phyloP scores from a whole-genome alignment of 192 early-diverging fungal species.

The Dissophora ornata region DNA sequence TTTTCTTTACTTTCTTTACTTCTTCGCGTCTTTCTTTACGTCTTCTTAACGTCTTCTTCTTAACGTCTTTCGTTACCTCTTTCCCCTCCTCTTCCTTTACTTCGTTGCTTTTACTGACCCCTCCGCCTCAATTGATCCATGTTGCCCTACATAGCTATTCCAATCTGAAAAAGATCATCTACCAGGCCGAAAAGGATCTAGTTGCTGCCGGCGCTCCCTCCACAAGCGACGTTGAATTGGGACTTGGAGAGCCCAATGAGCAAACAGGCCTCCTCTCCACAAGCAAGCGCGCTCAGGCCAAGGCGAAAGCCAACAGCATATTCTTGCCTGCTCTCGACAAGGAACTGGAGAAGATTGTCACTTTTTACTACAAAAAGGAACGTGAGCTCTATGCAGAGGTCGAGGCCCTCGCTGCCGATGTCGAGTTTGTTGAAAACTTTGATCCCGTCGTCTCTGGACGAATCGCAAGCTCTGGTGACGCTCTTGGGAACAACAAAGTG shows the following conservation, averaged over 20 bases:
- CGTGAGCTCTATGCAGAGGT: slow-evolving; percentile 77
- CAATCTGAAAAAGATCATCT: slow-evolving; percentile 82
- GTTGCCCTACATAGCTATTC: slow-evolving; percentile 75
- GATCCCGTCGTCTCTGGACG: slow-evolving; percentile 25
- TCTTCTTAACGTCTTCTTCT: too few relatives aligned
- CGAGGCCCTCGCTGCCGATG: slow-evolving; percentile 68
- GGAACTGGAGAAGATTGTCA: slow-evolving; percentile 85
- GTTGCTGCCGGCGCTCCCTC: slow-evolving; percentile 43
- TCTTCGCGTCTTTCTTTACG: background rate
- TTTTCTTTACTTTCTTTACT: slow-evolving; percentile 11
- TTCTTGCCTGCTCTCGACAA: slow-evolving; percentile 84
- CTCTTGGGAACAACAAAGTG: too few relatives aligned
- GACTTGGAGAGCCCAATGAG: slow-evolving; percentile 35
- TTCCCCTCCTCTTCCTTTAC: too few relatives aligned
- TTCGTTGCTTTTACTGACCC: too few relatives aligned
- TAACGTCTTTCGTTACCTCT: too few relatives aligned
- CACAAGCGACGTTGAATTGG: slow-evolving; percentile 50
- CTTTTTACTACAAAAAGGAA: slow-evolving; percentile 89
- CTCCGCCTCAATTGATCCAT: too few relatives aligned
- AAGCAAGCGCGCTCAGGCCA: slow-evolving; percentile 48
- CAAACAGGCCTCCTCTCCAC: slow-evolving; percentile 23
- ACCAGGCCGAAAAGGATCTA: slow-evolving; percentile 77
- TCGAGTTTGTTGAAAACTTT: slow-evolving; percentile 59
- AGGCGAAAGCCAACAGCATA: slow-evolving; percentile 56
- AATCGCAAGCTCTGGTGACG: slow-evolving; percentile 1